These are phyloP conservation scores for Gossypium sturtianum DNA, from an alignment of 345 rosid genomes.

Conservation along the genomic window DNA sequence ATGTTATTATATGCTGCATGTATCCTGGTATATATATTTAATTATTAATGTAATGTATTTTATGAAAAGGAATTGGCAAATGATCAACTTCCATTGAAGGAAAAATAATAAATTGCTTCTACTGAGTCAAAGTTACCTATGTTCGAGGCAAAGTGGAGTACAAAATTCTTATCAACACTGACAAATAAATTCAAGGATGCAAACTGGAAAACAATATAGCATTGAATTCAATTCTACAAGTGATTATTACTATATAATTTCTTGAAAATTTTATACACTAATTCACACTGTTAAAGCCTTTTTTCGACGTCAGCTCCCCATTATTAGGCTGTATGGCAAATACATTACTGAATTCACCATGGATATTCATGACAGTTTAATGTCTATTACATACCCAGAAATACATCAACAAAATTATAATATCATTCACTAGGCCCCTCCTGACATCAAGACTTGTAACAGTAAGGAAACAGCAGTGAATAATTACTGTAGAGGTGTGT, in stretches of 20 bases:
- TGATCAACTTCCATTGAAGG: background rate
- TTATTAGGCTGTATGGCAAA: too few relatives aligned
- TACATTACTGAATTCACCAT: too few relatives aligned
- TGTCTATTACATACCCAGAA: too few relatives aligned
- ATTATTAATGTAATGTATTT: too few relatives aligned
- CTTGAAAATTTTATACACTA: background rate
- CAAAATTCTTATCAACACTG: background rate
- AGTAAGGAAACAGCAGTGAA: background rate
- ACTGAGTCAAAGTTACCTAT: background rate
- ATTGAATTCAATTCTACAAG: conserved; percentile 1
- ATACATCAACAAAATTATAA: background rate
- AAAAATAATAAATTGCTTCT: background rate
- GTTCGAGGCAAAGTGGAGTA: background rate
- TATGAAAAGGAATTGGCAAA: too few relatives aligned
- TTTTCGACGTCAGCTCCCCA: background rate
- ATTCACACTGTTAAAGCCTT: background rate
- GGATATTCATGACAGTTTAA: too few relatives aligned
- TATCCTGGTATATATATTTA: too few relatives aligned
- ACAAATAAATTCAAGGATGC: background rate
- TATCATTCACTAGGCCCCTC: background rate
- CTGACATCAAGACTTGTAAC: background rate
- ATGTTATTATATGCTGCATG: too few relatives aligned
- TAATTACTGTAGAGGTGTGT: background rate
- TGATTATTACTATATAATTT: background rate
- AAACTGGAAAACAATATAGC: conserved; percentile 7